Evolutionary conservation across 2,329 filamentous ascomycete genomes (phyloP), one percentile per base, ranked within the genome.

Genomic region (Dactylellina cionopaga): DNA sequence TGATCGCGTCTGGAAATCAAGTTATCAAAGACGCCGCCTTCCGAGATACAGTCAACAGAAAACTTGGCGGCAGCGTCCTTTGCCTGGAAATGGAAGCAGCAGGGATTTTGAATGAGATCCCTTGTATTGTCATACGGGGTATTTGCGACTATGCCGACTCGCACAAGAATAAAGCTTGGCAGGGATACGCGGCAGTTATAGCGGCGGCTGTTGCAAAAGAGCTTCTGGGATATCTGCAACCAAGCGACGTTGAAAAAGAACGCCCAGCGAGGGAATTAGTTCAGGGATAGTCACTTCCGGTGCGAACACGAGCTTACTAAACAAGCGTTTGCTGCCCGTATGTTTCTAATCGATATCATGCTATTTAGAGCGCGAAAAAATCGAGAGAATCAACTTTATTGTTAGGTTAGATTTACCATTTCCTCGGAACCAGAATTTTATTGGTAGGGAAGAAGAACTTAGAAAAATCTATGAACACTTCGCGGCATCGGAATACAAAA

Each of bases 71-170:
- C 24, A 13, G n/a, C 9, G 52, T 43, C 1, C 15, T 33, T 3
- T 52, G 60, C 19, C 17, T 55, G 4, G 52, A 56, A 43, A 56
- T 56, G 52, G 52, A 56, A 10, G 52, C 52, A 15, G 52, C 52
- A 1, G 52, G 52, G 2, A 22, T 63, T 27, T 39, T 43, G 44
- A 51, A 51, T 22, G 7, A 1, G 3, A 6, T n/a, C n/a, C 9
- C 31, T 22, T 63, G 58, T n/a, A n/a, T n/a, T n/a, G n/a, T n/a
- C n/a, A n/a, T n/a, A n/a, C n/a, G n/a, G n/a, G n/a, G n/a, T n/a
- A n/a, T n/a, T n/a, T n/a, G n/a, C n/a, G n/a, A n/a, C n/a, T n/a
- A n/a, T n/a, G n/a, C n/a, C n/a, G n/a, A n/a, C n/a, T n/a, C n/a
- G n/a, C n/a, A 33, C 10, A 58, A 58, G 33, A 55, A 55, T 19